Base-by-base conservation (phyloP, 2,329 filamentous ascomycete species). In the Fusarium tricinctum region DNA sequence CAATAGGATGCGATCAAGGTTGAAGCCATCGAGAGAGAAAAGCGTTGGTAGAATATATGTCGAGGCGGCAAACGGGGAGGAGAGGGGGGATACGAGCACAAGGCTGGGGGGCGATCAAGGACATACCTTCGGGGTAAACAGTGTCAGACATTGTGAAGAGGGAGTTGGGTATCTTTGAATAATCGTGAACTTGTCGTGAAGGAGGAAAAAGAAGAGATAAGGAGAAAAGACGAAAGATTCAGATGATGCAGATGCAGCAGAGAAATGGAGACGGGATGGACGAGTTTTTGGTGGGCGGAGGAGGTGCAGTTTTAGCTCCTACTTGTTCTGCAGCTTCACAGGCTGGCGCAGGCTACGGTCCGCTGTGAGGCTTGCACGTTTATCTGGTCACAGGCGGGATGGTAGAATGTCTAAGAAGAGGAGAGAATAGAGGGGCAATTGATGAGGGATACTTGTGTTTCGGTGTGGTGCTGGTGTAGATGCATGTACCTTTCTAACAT, bases 401-500 rank as follows among this genome's bases (percentile, higher is more conserved):
- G 45, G 52, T 67, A 77, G 81, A 82, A 82, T 74, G 78, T 78
- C 74, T 77, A 76, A 81, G 81, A 82, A 82, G 59, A 59, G 49
- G 52, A 78, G 77, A 73, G 72, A 80, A 80, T 80, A 79, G 68
- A 71, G 69, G 68, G 66, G 70, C 63, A 67, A 20, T 42, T 63
- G 71, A 72, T 74, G 54, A 47, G 35, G 23, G 60, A 43, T 73
- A 74, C 73, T 39, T 70, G 13, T 3, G 6, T 39, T 10, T 26
- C 9, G 5, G 7, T 5, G 0, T 12, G 23, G 3, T 19, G 9
- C 8, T 5, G 42, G 40, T 17, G 5, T 2, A 5, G 3, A 1
- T 35, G 7, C 1, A 63, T 20, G 68, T 70, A 69, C 17, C 8
- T 8, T 46, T 14, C 54, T 70, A 70, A 54, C 49, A 43, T 10